Evolutionary conservation across 78 protist species (phyloP), one percentile per base, ranked within the genome.

Genomic region (Pigoraptor vietnamica): DNA sequence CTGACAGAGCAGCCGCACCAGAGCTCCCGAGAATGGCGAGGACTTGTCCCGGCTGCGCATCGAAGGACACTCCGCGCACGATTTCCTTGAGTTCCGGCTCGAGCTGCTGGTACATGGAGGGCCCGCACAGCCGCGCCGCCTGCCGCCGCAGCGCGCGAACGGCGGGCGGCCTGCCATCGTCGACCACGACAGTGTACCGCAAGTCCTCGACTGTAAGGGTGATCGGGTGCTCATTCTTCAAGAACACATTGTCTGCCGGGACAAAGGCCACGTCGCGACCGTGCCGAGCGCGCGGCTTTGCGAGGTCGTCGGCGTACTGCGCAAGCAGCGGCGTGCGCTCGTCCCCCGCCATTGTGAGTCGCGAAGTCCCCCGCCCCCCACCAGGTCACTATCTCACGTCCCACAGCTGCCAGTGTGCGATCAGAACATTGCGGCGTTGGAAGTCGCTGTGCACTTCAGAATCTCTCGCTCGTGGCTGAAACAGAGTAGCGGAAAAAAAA

Each of bases 21-120:
- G 84, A 79, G 84, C 84, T 79, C 1, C 84, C 84, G 84, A 79
- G 84, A 25, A 79, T 79, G 84, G 84, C 84, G n/a, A 79, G 84
- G 10, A 79, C 84, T 2, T 79, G 84, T 21, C 84, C 84, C 1
- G 84, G 34, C n/a, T 79, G 1, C 34, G 32, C 84, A 2, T 14
- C 32, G 34, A 79, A 25, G 1, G 84, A 25, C 1, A 79, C 32
- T 14, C 32, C 84, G 32, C 32, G 21, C 35, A 79, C 34, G 84
- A 79, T 79, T 25, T 48, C 67, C 67, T 48, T 48, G 29, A 14
- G 6, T 48, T 48, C 67, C 67, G 67, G 67, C 67, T 6, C 67
- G 29, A 48, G 67, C 14, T 48, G 67, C 67, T 48, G 29, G 67
- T 48, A 48, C 14, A 21, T 14, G 6, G 29, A 6, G 67, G 29